Percentiles rank a stretch among this genome's conserved stretches.
Evolutionary conservation across 2,329 filamentous ascomycete species (phyloP).

Genomic region (Trichophyton schoenleinii): DNA sequence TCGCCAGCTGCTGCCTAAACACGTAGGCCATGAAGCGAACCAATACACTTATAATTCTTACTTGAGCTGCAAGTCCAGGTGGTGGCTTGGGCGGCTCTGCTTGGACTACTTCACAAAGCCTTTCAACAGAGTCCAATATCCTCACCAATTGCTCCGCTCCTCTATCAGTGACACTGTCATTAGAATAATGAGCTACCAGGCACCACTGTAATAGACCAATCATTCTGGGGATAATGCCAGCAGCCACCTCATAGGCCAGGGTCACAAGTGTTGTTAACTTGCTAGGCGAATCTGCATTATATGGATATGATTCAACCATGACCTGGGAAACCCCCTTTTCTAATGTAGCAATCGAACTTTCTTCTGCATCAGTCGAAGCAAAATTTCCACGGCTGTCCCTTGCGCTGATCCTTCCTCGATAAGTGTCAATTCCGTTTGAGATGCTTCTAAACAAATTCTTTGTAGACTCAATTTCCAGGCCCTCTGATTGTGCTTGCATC

Average conservation of each 20-base stretch:
- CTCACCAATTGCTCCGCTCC: slow-evolving; percentile 10
- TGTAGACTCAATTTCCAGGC: slow-evolving; percentile 2
- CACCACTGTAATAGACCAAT: slow-evolving; percentile 11
- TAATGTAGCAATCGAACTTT: background rate
- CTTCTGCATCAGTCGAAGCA: background rate
- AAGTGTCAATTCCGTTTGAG: slow-evolving; percentile 8
- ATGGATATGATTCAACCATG: background rate
- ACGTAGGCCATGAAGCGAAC: slow-evolving; percentile 10
- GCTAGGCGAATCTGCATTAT: background rate
- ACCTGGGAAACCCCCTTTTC: background rate
- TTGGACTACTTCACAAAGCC: slow-evolving; percentile 8
- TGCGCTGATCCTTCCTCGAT: background rate
- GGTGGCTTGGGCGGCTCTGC: slow-evolving; percentile 3
- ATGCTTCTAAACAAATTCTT: slow-evolving; percentile 7
- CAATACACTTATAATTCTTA: slow-evolving; percentile 8
- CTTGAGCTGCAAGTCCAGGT: slow-evolving; percentile 5
- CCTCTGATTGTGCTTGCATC: background rate
- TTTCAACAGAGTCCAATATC: slow-evolving; percentile 5
- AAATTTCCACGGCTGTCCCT: background rate
- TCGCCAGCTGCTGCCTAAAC: background rate
- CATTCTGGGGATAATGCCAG: slow-evolving; percentile 8
- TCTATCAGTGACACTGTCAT: slow-evolving; percentile 2
- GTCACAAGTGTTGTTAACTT: background rate
- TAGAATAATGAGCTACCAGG: slow-evolving; percentile 10
- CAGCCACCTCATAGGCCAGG: background rate